Percentiles rank a stretch among this genome's conserved stretches.
Conservation (phyloP, 345 rosid genomes). For the Salix viminalis region DNA sequence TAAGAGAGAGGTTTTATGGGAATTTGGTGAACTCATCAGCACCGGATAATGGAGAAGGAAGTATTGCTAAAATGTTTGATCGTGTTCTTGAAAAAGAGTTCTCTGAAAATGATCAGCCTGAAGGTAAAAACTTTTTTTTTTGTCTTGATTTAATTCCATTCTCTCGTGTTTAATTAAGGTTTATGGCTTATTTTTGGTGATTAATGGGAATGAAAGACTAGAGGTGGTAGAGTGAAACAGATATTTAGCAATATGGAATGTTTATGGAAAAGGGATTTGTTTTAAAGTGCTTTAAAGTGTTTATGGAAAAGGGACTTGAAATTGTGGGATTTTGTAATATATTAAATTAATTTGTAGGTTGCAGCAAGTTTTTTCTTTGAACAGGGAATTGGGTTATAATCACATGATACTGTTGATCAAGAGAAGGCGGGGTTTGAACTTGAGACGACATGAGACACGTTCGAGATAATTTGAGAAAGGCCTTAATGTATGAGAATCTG, state of each 20-base stretch:
- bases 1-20: conserved; percentile 87
- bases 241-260: neutral
- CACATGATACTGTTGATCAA: neutral
- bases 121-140: conserved; percentile 43
- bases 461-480: too few relatives aligned
- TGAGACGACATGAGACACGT: neutral
- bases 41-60: conserved; percentile 59
- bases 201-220: neutral
- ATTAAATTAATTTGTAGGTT: neutral
- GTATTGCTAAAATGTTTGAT: conserved; percentile 92
- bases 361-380: too few relatives aligned
- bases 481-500: neutral
- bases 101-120: conserved; percentile 82
- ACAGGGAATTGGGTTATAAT: too few relatives aligned
- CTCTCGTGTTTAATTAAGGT: neutral
- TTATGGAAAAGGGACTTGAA: neutral
- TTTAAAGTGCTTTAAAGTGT: neutral
- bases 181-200: neutral
- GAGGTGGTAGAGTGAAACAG: neutral
- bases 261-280: neutral
- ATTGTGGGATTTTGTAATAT: neutral
- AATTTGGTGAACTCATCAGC: conserved; percentile 65
- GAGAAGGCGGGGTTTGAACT: neutral
- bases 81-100: conserved; percentile 91
- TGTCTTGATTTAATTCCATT: neutral